Conservation (phyloP, 2,329 filamentous ascomycete genomes). For the Ophiocordyceps camponoti-floridani region DNA sequence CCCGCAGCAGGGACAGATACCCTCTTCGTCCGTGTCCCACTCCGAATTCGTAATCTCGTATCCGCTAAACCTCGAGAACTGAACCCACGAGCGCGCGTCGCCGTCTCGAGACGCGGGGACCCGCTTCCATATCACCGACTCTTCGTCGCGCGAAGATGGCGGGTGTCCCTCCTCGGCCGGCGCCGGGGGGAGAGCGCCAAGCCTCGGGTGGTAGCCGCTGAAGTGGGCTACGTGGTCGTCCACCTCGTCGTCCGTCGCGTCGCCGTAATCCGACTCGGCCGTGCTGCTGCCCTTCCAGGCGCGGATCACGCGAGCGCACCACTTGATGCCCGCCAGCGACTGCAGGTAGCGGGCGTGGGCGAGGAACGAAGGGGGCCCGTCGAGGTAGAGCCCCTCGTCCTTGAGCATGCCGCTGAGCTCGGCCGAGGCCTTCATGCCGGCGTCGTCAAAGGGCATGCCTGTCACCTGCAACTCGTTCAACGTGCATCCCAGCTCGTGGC, state of each 20-base stretch:
- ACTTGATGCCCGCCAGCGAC: conserved; percentile 18
- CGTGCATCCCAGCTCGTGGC: conserved; percentile 33
- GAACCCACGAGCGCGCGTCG: conserved; percentile 25
- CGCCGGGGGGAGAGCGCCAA: conserved; percentile 18
- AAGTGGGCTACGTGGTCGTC: conserved; percentile 7
- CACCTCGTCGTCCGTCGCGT: conserved; percentile 11
- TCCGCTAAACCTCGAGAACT: conserved; percentile 24
- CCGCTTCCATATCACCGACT: conserved; percentile 31
- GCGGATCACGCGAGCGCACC: conserved; percentile 26
- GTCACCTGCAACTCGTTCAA: conserved; percentile 35
- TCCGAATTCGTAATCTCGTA: conserved; percentile 16
- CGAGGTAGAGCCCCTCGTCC: conserved; percentile 33
- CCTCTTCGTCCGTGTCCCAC: conserved; percentile 16
- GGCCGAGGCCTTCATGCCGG: conserved; percentile 25
- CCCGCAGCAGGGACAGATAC: conserved; percentile 21
- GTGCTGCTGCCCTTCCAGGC: conserved; percentile 16
- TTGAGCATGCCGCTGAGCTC: conserved; percentile 34
- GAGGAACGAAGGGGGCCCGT: conserved; percentile 24
- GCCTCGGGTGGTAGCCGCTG: conserved; percentile 10
- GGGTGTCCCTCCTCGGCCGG: conserved; percentile 26
- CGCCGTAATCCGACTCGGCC: conserved; percentile 8
- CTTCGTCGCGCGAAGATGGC: conserved; percentile 19
- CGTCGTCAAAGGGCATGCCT: conserved; percentile 30
- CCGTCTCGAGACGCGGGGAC: conserved; percentile 23
- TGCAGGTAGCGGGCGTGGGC: conserved; percentile 21